Conservation (phyloP, 2,329 filamentous ascomycete genomes). For the Sporothrix protearum region DNA sequence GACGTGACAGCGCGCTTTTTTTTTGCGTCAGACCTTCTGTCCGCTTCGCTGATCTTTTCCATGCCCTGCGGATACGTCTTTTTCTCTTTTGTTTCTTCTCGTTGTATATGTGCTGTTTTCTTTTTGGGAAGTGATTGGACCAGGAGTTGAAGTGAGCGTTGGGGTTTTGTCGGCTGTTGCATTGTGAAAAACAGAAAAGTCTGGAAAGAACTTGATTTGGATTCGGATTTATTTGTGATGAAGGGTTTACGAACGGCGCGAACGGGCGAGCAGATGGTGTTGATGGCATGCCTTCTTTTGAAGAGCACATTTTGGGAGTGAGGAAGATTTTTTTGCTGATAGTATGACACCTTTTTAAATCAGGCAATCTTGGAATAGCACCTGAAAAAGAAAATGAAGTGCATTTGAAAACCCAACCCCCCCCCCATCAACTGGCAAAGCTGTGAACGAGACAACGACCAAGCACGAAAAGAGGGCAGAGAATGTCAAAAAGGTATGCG, state of each 20-base stretch:
- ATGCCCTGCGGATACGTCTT: neutral
- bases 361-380: constrained; percentile 24
- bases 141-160: constrained; percentile 1
- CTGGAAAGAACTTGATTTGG: neutral
- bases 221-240: constrained; percentile 9
- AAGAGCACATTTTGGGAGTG: neutral
- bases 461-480: neutral
- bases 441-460: neutral
- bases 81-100: neutral
- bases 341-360: neutral
- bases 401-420: neutral
- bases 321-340: neutral
- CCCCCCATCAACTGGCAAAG: neutral
- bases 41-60: neutral
- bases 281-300: constrained; percentile 12
- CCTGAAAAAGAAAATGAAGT: constrained; percentile 12
- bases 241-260: constrained; percentile 7
- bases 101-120: neutral
- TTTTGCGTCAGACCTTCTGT: neutral
- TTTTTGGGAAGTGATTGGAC: neutral
- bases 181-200: constrained; percentile 8
- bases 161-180: neutral
- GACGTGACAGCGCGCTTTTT: neutral
- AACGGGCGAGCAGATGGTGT: neutral
- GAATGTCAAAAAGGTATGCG: neutral